These are phyloP conservation scores for Solidago caesia DNA, from an alignment of 129 eudicot genomes.

Conservation along the genomic window DNA sequence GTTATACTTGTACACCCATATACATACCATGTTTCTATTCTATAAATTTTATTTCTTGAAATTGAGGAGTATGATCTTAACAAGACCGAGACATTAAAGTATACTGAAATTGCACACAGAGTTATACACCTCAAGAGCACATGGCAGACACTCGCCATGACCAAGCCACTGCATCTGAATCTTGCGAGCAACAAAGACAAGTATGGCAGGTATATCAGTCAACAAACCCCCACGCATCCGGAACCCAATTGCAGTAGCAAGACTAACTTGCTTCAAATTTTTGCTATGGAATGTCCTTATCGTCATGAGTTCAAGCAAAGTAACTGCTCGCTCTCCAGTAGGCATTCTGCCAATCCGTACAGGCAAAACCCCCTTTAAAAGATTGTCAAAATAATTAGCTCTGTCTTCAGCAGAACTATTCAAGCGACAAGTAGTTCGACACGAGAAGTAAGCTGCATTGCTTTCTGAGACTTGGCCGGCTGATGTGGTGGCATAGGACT, in stretches of 20 bases:
- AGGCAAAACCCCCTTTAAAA: constrained; percentile 76
- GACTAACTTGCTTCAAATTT: constrained; percentile 57
- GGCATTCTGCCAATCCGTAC: constrained; percentile 59
- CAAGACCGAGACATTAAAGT: constrained; percentile 11
- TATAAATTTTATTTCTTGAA: neutral
- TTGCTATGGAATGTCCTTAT: constrained; percentile 83
- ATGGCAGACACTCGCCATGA: constrained; percentile 57
- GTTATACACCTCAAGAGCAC: constrained; percentile 70
- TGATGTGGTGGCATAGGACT: constrained; percentile 43
- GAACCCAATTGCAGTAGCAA: constrained; percentile 81
- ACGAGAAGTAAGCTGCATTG: constrained; percentile 77
- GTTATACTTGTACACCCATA: constrained; percentile 12
- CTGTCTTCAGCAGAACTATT: constrained; percentile 66
- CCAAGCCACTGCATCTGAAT: constrained; percentile 72
- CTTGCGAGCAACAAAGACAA: constrained; percentile 82
- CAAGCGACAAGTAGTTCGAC: constrained; percentile 61
- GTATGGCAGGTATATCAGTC: constrained; percentile 81
- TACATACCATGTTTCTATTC: neutral
- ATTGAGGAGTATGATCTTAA: constrained; percentile 8
- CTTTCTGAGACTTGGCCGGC: constrained; percentile 56
- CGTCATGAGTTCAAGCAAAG: constrained; percentile 78
- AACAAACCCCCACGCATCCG: constrained; percentile 59
- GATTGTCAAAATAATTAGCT: constrained; percentile 69
- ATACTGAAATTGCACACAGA: constrained; percentile 22
- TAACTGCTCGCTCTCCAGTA: constrained; percentile 64